Evolutionary conservation across 805 yeast genomes (phyloP).

Genomic region (Saturnispora gosingensis): DNA sequence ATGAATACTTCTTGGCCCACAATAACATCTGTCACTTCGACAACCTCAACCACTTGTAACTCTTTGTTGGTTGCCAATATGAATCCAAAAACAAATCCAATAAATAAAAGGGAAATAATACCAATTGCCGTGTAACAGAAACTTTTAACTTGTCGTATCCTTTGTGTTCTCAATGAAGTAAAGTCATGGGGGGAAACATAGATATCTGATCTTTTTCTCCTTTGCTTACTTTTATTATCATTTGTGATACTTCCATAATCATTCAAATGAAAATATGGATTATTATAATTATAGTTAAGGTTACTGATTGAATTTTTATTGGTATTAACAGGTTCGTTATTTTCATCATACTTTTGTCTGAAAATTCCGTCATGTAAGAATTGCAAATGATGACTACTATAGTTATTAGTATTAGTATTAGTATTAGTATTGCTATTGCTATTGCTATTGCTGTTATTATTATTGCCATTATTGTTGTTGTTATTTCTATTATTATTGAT

Average conservation of each 20-base stretch:
- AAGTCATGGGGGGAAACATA: slow-evolving; percentile 32
- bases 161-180: slow-evolving; percentile 24
- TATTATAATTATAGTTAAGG: not conserved
- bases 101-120: slow-evolving; percentile 42
- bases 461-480: not conserved
- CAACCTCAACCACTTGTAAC: slow-evolving; percentile 53
- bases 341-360: not conserved
- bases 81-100: slow-evolving; percentile 80
- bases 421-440: not conserved
- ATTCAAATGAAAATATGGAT: slow-evolving; percentile 4
- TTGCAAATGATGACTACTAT: not conserved
- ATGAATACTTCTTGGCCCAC: slow-evolving; percentile 79
- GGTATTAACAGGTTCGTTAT: not conserved
- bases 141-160: slow-evolving; percentile 24
- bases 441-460: not conserved
- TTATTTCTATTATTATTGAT: not conserved
- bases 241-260: slow-evolving; percentile 13
- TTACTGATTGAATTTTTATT: slow-evolving; percentile 1
- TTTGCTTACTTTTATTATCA: slow-evolving; percentile 5
- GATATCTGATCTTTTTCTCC: slow-evolving; percentile 19
- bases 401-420: not conserved
- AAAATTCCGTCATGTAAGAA: not conserved
- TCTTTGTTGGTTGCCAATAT: slow-evolving; percentile 82
- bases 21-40: slow-evolving; percentile 57
- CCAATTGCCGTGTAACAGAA: slow-evolving; percentile 36